Base-by-base conservation (phyloP, 345 rosid species). In the Salix exigua region DNA sequence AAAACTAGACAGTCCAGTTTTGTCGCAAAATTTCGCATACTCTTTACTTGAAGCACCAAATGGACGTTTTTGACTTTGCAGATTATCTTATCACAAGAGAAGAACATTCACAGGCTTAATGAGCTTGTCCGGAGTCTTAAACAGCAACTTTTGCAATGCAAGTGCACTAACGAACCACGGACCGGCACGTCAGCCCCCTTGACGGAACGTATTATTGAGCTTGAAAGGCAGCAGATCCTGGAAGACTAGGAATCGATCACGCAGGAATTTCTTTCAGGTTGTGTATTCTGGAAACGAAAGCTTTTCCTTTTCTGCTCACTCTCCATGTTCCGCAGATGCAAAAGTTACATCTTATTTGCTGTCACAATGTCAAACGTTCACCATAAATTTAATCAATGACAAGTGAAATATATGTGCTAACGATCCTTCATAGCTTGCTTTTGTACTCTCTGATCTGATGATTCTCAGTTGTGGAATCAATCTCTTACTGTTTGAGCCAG, bases 81-180 rank as follows among this genome's bases (percentile, higher is more conserved):
- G 97, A 89, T 92, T 69, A 95, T 94, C 85, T 82, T 91, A 78
- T 88, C 89, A 19, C 97, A 89, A 81, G 99, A 92, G 86, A 91
- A 89, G 78, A 87, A 82, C 78, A 95, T 92, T 79, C 94, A 88
- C 73, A 87, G 86, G 80, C 94, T 92, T 64, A 88, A 88, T 46
- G 94, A 92, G 68, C 87, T 94, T 23, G 89, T 92, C 30, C 87
- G 76, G 77, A 90, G 82, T 76, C 97, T 95, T 77, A 86, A 79
- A 80, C 80, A 82, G 79, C 92, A 88, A 74, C 65, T 92, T 66
- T 75, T 64, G 73, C 91, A 78, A 61, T 92, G 97, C 83, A 83
- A 85, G 77, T 82, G 86, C 73, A 82, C 71, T 65, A 84, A 84
- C 68, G 69, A 80, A 74, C 86, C 87, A 16, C 68, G 35, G 63